Conservation (phyloP, 768 basidiomycete species). For the Suillus subaureus region DNA sequence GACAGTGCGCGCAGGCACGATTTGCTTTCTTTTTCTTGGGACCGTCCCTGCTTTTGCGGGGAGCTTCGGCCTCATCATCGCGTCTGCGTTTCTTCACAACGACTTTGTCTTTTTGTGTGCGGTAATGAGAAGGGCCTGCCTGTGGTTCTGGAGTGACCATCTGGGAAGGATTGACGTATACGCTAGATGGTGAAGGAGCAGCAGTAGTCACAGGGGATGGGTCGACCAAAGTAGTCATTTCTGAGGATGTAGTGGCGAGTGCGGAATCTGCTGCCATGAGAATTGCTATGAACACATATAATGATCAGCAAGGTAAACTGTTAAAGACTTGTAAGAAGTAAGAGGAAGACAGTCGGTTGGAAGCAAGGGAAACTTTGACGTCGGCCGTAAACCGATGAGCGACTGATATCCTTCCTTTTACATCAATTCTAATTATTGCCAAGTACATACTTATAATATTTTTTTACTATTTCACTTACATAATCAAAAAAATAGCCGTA, state of each 20-base stretch:
- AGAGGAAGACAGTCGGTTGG: neutral
- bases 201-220: slow-evolving; percentile 17
- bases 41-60: slow-evolving; percentile 65
- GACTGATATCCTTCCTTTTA: slow-evolving; percentile 13
- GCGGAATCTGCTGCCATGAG: slow-evolving; percentile 6
- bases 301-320: neutral
- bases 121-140: slow-evolving; percentile 28
- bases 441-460: slow-evolving; percentile 1
- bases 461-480: slow-evolving; percentile 8
- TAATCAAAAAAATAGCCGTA: slow-evolving; percentile 8
- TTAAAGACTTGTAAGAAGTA: neutral
- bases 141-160: slow-evolving; percentile 41
- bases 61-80: slow-evolving; percentile 58
- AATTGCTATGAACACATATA: slow-evolving; percentile 20
- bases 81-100: slow-evolving; percentile 59
- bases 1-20: slow-evolving; percentile 93
- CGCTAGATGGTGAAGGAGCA: slow-evolving; percentile 21
- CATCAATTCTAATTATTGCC: slow-evolving; percentile 10
- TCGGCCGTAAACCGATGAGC: slow-evolving; percentile 25
- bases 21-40: slow-evolving; percentile 96
- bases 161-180: slow-evolving; percentile 46
- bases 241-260: slow-evolving; percentile 9
- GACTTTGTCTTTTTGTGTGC: slow-evolving; percentile 41
- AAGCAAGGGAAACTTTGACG: slow-evolving; percentile 16
- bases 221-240: slow-evolving; percentile 14